These are phyloP conservation scores for Parastagonospora nodorum DNA, from an alignment of 2,329 filamentous ascomycete species.

Conservation along the genomic window DNA sequence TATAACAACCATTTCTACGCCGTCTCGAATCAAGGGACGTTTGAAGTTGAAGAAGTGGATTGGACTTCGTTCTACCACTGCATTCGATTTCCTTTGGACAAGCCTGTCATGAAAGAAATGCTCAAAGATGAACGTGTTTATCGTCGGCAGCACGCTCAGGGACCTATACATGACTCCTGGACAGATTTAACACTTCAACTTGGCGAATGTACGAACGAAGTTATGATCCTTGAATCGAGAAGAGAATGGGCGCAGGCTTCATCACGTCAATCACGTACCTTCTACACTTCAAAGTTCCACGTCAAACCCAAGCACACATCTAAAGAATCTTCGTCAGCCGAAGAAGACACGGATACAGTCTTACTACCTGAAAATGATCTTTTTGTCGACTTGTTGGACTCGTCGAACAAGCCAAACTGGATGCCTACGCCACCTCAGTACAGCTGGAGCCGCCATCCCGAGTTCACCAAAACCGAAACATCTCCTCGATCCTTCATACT, in stretches of 20 bases:
- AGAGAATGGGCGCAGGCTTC: slow-evolving; percentile 66
- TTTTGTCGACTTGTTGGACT: slow-evolving; percentile 30
- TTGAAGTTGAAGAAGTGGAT: slow-evolving; percentile 66
- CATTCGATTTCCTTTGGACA: slow-evolving; percentile 63
- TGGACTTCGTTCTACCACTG: slow-evolving; percentile 74
- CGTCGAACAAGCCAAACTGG: slow-evolving; percentile 46
- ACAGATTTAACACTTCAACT: slow-evolving; percentile 66
- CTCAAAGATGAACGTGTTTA: slow-evolving; percentile 61
- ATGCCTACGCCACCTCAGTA: slow-evolving; percentile 44
- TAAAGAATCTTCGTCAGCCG: slow-evolving; percentile 6
- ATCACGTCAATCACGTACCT: slow-evolving; percentile 66
- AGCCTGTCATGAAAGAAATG: slow-evolving; percentile 48
- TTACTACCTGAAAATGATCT: slow-evolving; percentile 37
- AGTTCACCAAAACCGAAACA: slow-evolving; percentile 52
- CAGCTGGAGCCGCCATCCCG: slow-evolving; percentile 55
- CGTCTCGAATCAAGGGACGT: slow-evolving; percentile 68
- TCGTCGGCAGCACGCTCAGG: slow-evolving; percentile 70
- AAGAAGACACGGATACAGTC: slow-evolving; percentile 6
- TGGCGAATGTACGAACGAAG: slow-evolving; percentile 62
- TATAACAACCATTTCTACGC: slow-evolving; percentile 70
- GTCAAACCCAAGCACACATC: slow-evolving; percentile 42
- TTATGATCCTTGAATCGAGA: slow-evolving; percentile 69
- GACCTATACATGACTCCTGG: slow-evolving; percentile 76
- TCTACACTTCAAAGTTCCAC: slow-evolving; percentile 64
- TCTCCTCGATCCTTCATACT: slow-evolving; percentile 54